These are phyloP conservation scores for Orbilia quercus DNA, from an alignment of 2,329 filamentous ascomycete genomes.

Conservation along the genomic window DNA sequence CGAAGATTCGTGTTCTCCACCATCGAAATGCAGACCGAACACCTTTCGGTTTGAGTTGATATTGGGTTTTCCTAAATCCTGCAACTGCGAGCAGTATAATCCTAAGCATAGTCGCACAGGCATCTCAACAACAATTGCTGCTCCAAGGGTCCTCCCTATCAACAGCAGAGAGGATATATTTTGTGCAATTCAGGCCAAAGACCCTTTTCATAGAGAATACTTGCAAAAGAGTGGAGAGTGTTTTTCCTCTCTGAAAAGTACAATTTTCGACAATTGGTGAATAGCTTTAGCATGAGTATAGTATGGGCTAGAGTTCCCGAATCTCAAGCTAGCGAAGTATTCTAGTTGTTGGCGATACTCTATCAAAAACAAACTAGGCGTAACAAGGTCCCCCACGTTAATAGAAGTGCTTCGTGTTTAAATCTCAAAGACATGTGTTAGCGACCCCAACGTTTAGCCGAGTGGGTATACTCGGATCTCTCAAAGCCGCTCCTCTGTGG, in stretches of 20 bases:
- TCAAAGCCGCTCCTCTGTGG: not conserved
- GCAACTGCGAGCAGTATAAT: not conserved
- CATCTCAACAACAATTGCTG: not conserved
- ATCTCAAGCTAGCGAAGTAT: conserved; percentile 6
- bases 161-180: not conserved
- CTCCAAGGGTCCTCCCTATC: conserved; percentile 8
- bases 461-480: conserved; percentile 12
- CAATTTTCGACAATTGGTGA: no score
- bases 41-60: not conserved
- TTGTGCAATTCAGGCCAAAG: conserved; percentile 20
- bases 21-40: conserved; percentile 3
- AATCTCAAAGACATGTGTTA: conserved; percentile 5
- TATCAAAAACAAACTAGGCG: conserved; percentile 33
- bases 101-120: not conserved
- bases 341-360: not conserved
- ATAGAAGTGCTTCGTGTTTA: not conserved
- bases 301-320: no score
- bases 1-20: conserved; percentile 40
- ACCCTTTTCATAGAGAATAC: no score
- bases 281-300: no score
- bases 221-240: no score
- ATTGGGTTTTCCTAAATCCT: no score
- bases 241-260: conserved; percentile 18
- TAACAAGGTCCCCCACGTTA: conserved; percentile 16
- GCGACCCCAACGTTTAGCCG: conserved; percentile 2